A percentile compares a stretch with the other conserved stretches of the same genome.
These are phyloP conservation scores for Erodium chrysanthum DNA, from an alignment of 441 rosid genomes.

Conservation along the genomic window DNA sequence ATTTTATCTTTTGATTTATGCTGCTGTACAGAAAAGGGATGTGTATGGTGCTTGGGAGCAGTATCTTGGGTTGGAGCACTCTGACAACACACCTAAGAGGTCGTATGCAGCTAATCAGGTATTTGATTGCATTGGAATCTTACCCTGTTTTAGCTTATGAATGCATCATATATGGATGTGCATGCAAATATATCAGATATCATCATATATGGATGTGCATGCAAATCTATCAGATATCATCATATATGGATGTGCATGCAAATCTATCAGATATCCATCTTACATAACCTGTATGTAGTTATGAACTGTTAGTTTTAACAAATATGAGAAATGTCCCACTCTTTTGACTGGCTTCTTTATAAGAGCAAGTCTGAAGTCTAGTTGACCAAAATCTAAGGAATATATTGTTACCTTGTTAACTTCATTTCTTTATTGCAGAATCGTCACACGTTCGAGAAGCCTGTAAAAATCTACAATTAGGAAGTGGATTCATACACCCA, in stretches of 20 bases:
- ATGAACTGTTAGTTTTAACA: not conserved
- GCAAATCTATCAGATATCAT: too few species aligned
- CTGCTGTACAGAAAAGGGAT: constrained; percentile 38
- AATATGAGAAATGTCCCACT: not conserved
- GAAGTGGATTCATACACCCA: constrained; percentile 13
- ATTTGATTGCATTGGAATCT: not conserved
- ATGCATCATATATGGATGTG: not conserved
- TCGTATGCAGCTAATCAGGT: constrained; percentile 54
- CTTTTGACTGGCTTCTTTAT: not conserved
- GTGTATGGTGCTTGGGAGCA: constrained; percentile 58
- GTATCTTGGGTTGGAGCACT: constrained; percentile 60
- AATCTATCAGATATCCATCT: too few species aligned
- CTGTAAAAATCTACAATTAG: constrained; percentile 56
- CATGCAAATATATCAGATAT: not conserved
- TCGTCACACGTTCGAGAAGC: constrained; percentile 51
- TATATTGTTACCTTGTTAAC: not conserved
- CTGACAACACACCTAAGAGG: constrained; percentile 51
- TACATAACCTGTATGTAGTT: not conserved
- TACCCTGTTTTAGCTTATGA: not conserved
- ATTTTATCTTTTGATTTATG: constrained; percentile 4
- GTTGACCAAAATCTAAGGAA: not conserved
- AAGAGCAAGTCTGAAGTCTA: not conserved
- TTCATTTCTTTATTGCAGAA: constrained; percentile 33
- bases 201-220: too few species aligned
- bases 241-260: not conserved